Evolutionary conservation across 1,284 basidiomycete species (phyloP).

Genomic region (Tremellales sp.): DNA sequence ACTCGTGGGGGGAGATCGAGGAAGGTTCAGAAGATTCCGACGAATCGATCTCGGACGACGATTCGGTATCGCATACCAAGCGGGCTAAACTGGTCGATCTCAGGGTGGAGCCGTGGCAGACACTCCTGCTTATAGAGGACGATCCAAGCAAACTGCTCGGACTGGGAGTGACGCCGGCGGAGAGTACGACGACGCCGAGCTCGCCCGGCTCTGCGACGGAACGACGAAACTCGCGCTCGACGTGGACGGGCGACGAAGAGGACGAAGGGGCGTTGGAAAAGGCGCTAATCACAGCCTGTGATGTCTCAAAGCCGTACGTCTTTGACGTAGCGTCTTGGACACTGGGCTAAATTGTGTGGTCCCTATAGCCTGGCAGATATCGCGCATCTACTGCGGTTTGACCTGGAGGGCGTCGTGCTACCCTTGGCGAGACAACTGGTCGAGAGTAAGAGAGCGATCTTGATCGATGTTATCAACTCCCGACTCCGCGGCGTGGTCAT

Average conservation of each 20-base stretch:
- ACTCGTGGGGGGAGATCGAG: constrained; percentile 51
- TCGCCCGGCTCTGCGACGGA: constrained; percentile 8
- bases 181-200: constrained; percentile 5
- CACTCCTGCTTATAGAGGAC: constrained; percentile 63
- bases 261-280: constrained; percentile 58
- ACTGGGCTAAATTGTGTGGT: neutral
- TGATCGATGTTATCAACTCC: constrained; percentile 80
- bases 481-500: constrained; percentile 79
- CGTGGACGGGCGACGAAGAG: constrained; percentile 49
- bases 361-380: constrained; percentile 71
- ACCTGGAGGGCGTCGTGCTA: constrained; percentile 78
- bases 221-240: constrained; percentile 20
- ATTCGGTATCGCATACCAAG: constrained; percentile 47
- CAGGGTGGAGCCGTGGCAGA: constrained; percentile 82
- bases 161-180: constrained; percentile 16
- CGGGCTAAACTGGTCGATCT: constrained; percentile 35
- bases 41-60: constrained; percentile 55
- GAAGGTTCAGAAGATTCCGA: constrained; percentile 51
- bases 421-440: constrained; percentile 86
- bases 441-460: constrained; percentile 79
- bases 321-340: neutral
- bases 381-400: constrained; percentile 76
- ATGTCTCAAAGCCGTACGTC: constrained; percentile 52
- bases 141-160: constrained; percentile 25
- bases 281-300: constrained; percentile 59